A percentile compares a stretch with the other conserved stretches of the same genome.
Evolutionary conservation across 225 moss, liverwort and hornwort species (phyloP).

Genomic region (Pseudoscleropodium purum): DNA sequence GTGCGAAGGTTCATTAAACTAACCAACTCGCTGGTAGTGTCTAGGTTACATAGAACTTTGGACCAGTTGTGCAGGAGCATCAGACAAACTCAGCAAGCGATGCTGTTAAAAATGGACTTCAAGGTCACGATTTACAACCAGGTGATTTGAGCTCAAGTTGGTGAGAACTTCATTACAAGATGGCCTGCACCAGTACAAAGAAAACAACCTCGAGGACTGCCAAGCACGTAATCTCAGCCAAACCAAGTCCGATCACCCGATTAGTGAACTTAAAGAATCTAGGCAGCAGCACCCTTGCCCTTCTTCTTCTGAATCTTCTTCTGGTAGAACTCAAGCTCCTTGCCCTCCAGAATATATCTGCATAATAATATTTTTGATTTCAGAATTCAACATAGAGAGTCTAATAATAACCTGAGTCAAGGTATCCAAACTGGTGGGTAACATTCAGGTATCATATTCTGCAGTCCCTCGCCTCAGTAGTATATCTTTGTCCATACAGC

Average conservation of each 20-base stretch:
- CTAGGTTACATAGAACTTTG: constrained; percentile 29
- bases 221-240: constrained; percentile 19
- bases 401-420: neutral
- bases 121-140: constrained; percentile 12
- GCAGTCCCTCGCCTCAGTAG: neutral
- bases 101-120: constrained; percentile 14
- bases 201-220: constrained; percentile 12
- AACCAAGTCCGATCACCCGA: constrained; percentile 18
- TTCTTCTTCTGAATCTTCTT: constrained; percentile 97
- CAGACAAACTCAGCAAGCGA: constrained; percentile 23
- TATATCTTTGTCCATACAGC: neutral
- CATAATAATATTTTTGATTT: neutral
- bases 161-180: constrained; percentile 38
- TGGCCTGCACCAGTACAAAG: constrained; percentile 31
- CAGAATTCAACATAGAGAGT: neutral
- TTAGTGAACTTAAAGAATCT: constrained; percentile 2
- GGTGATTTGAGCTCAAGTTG: constrained; percentile 21
- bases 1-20: constrained; percentile 9
- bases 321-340: constrained; percentile 86
- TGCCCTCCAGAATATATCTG: constrained; percentile 89
- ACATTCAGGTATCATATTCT: neutral
- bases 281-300: constrained; percentile 75
- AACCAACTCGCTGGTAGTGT: constrained; percentile 18
- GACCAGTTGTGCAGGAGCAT: constrained; percentile 43
- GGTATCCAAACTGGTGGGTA: neutral